phyloP scores from a whole-genome alignment of 129 eudicot species.

The Artemisia argyi region DNA sequence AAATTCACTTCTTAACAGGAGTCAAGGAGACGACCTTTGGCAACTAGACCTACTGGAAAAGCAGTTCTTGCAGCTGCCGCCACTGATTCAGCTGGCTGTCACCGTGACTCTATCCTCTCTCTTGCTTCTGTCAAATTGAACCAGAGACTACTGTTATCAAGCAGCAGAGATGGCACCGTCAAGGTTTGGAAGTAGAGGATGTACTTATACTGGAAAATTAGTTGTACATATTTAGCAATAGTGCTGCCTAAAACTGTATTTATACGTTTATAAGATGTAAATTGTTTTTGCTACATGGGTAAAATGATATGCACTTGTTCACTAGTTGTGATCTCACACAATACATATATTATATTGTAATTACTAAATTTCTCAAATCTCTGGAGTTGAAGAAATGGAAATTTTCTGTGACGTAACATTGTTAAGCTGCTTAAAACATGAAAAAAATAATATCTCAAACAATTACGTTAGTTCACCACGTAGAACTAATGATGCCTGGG shows the following conservation, averaged over 20 bases:
- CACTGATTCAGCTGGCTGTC: constrained; percentile 93
- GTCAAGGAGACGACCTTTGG: constrained; percentile 68
- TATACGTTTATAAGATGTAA: constrained; percentile 23
- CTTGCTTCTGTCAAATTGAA: constrained; percentile 86
- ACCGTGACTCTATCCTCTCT: constrained; percentile 88
- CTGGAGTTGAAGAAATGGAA: background rate
- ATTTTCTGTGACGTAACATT: background rate
- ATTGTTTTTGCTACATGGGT: constrained; percentile 9
- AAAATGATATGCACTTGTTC: constrained; percentile 6
- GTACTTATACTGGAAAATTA: constrained; percentile 12
- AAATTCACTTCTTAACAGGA: constrained; percentile 48
- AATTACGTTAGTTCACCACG: constrained; percentile 54
- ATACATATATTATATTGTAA: background rate
- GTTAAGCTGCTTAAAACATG: background rate
- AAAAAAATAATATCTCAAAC: background rate
- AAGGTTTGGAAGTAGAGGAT: constrained; percentile 90
- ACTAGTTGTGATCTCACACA: too few species aligned
- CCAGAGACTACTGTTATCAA: constrained; percentile 88
- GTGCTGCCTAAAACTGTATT: constrained; percentile 31
- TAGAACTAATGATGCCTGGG: constrained; percentile 73
- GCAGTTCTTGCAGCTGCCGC: constrained; percentile 91
- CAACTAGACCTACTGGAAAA: constrained; percentile 67
- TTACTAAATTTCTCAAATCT: background rate
- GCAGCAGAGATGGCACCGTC: constrained; percentile 96
- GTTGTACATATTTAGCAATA: constrained; percentile 46